Percentiles rank a stretch among this genome's conserved stretches.
Conservation (phyloP, 1,284 basidiomycete species). For the Apiotrichum gamsii region DNA sequence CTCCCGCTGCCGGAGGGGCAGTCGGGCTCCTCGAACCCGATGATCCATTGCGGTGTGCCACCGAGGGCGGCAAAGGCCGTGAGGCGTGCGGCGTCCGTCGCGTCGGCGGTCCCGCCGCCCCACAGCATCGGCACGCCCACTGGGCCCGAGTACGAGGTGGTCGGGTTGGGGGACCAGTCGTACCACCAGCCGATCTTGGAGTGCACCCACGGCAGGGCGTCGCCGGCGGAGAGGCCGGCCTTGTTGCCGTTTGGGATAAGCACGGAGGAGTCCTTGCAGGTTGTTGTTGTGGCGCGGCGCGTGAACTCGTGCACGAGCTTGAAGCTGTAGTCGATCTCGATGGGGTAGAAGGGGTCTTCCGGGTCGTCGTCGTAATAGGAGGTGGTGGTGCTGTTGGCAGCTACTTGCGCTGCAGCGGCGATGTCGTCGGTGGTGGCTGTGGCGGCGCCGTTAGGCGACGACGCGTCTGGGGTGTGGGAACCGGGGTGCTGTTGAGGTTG, state of each 20-base stretch:
- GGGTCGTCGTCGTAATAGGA: too few species aligned
- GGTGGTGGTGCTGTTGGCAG: too few species aligned
- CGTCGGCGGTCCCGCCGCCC: conserved; percentile 37
- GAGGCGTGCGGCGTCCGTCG: conserved; percentile 34
- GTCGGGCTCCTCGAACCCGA: conserved; percentile 48
- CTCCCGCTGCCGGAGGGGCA: conserved; percentile 27
- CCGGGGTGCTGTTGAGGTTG: too few species aligned
- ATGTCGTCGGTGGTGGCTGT: too few species aligned
- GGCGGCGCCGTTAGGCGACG: too few species aligned
- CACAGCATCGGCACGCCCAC: conserved; percentile 43
- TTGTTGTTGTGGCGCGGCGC: too few species aligned
- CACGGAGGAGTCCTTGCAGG: too few species aligned
- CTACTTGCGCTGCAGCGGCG: too few species aligned
- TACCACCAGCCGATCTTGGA: conserved; percentile 44
- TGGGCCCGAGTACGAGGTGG: conserved; percentile 16
- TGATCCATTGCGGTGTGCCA: conserved; percentile 23
- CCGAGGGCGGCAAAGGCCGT: conserved; percentile 20
- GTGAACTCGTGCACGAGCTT: too few species aligned
- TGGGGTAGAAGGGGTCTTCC: too few species aligned
- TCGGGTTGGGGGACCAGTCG: conserved; percentile 13
- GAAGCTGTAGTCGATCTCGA: too few species aligned
- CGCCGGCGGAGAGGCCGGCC: conserved; percentile 41
- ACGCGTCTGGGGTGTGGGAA: too few species aligned
- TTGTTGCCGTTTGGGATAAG: conserved; percentile 39
- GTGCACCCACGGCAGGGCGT: conserved; percentile 22